Conservation (phyloP, 768 basidiomycete genomes). For the Cubamyces lactineus region DNA sequence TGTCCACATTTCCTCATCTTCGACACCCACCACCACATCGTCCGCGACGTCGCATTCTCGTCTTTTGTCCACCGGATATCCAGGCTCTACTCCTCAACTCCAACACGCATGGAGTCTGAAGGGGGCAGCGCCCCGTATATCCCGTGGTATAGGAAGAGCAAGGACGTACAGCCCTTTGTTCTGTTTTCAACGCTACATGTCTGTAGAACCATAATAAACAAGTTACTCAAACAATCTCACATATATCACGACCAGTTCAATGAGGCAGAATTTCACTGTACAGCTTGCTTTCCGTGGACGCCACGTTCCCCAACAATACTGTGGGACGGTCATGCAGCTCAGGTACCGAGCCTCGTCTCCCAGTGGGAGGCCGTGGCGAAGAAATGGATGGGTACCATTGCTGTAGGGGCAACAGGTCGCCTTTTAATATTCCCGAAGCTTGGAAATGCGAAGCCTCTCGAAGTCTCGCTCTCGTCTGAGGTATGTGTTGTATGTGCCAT, state of each 20-base stretch:
- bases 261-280: conserved; percentile 21
- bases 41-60: background rate
- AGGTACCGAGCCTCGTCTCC: conserved; percentile 36
- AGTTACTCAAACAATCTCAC: background rate
- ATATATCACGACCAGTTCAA: conserved; percentile 1
- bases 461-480: conserved; percentile 20
- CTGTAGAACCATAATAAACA: conserved; percentile 8
- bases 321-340: conserved; percentile 39
- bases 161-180: conserved; percentile 15
- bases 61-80: background rate
- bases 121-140: background rate
- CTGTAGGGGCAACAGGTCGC: conserved; percentile 38
- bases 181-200: conserved; percentile 15
- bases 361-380: conserved; percentile 52
- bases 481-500: too few species aligned
- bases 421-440: conserved; percentile 30
- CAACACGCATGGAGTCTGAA: background rate
- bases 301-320: conserved; percentile 41
- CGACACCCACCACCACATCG: background rate
- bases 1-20: conserved; percentile 20
- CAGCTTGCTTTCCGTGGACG: conserved; percentile 34
- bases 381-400: conserved; percentile 55
- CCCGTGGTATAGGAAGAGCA: conserved; percentile 24
- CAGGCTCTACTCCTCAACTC: background rate
- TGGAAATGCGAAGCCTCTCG: conserved; percentile 6